Percentiles rank a stretch among this genome's conserved stretches.
phyloP scores from a whole-genome alignment of 129 eudicot genomes.

The Lonicera japonica region DNA sequence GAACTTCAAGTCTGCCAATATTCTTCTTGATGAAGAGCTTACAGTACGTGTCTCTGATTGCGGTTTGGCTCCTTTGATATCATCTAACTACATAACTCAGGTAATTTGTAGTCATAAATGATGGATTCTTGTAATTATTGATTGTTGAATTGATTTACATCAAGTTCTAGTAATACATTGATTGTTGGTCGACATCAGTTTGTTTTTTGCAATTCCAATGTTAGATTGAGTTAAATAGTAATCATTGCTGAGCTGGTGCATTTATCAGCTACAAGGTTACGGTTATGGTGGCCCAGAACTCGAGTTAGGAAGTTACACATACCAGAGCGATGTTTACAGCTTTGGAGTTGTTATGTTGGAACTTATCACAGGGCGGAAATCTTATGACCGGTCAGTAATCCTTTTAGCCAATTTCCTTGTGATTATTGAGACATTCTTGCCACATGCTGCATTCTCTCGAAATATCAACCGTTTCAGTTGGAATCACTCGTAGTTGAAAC shows the following conservation, averaged over 20 bases:
- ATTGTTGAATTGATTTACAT: not conserved
- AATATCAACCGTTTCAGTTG: not conserved
- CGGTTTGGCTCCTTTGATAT: conserved; percentile 67
- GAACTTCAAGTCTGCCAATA: conserved; percentile 73
- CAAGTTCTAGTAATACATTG: not conserved
- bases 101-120: conserved; percentile 21
- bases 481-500: not conserved
- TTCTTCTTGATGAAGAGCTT: conserved; percentile 71
- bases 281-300: conserved; percentile 98
- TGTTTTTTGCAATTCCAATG: not conserved
- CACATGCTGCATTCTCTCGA: not conserved
- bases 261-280: conserved; percentile 46
- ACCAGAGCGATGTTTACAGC: conserved; percentile 88
- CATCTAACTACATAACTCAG: conserved; percentile 49
- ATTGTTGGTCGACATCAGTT: not conserved
- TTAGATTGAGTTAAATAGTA: not conserved
- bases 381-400: conserved; percentile 73
- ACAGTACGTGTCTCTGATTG: conserved; percentile 80
- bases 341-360: conserved; percentile 94
- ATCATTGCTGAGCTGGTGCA: conserved; percentile 12
- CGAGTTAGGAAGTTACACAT: conserved; percentile 75
- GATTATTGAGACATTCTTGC: not conserved
- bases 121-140: not conserved
- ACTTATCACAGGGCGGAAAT: conserved; percentile 74
- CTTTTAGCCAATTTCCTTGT: not conserved